These are phyloP conservation scores for Lactifluus hygrophoroides DNA, from an alignment of 768 basidiomycete species.

Conservation along the genomic window DNA sequence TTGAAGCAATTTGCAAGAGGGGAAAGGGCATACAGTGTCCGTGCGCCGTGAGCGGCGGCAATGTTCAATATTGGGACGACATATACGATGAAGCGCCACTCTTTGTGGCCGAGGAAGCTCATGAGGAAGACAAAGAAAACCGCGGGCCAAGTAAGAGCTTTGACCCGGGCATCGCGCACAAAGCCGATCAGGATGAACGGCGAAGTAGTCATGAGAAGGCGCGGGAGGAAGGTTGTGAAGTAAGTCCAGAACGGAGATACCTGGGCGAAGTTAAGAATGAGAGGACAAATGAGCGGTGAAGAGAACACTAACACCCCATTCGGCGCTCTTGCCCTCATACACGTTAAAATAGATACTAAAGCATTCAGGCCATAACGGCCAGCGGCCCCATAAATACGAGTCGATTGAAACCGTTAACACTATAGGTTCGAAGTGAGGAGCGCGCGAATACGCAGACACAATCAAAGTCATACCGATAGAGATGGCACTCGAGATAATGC, in stretches of 20 bases:
- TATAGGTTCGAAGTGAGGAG: conserved; percentile 23
- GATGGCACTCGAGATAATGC: conserved; percentile 37
- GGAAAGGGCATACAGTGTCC: conserved; percentile 49
- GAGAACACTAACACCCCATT: conserved; percentile 77
- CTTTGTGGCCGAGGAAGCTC: conserved; percentile 83
- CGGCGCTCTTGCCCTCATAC: conserved; percentile 70
- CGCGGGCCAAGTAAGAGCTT: conserved; percentile 43
- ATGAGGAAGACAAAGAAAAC: conserved; percentile 50
- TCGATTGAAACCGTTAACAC: conserved; percentile 62
- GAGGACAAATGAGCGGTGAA: not conserved
- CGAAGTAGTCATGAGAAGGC: conserved; percentile 57
- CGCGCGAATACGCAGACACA: not conserved
- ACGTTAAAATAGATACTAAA: conserved; percentile 79
- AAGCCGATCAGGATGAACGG: conserved; percentile 54
- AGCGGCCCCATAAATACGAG: conserved; percentile 75
- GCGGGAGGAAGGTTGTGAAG: conserved; percentile 61
- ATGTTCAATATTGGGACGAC: conserved; percentile 75
- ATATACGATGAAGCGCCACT: conserved; percentile 96
- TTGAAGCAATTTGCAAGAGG: not conserved
- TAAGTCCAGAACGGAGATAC: conserved; percentile 65
- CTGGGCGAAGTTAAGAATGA: conserved; percentile 30
- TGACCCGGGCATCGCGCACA: conserved; percentile 39
- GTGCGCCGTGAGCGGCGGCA: conserved; percentile 58
- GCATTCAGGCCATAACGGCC: conserved; percentile 81
- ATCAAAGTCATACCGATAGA: conserved; percentile 41